These are phyloP conservation scores for Backusella tarrabulga DNA, from an alignment of 192 early-diverging fungal species.

Conservation along the genomic window DNA sequence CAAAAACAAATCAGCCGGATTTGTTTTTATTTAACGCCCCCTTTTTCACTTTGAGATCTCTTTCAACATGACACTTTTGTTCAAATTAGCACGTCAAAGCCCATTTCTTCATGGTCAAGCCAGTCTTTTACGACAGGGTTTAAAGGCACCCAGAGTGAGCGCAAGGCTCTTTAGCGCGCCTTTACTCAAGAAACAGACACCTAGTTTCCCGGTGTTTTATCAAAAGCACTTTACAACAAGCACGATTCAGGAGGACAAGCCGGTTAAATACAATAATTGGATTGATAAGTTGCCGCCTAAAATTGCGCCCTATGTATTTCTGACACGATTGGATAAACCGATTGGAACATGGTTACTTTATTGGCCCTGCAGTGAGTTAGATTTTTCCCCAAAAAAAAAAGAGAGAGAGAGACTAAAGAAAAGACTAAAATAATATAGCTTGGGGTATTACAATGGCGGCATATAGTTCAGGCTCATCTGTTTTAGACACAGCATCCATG, in stretches of 20 bases:
- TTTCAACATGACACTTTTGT: background rate
- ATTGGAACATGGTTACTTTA: slow-evolving; percentile 91
- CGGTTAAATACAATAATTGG: slow-evolving; percentile 40
- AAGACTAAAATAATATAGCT: slow-evolving; percentile 32
- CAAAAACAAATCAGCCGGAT: background rate
- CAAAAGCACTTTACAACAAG: background rate
- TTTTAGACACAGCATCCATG: slow-evolving; percentile 57
- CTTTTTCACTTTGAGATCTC: background rate
- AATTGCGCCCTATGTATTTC: slow-evolving; percentile 67
- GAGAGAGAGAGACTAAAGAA: background rate
- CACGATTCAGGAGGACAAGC: background rate
- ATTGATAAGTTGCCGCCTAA: slow-evolving; percentile 54
- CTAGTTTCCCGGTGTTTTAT: background rate
- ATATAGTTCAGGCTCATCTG: slow-evolving; percentile 51
- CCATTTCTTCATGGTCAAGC: background rate
- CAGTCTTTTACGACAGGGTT: background rate
- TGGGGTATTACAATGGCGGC: slow-evolving; percentile 78
- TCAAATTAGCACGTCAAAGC: background rate
- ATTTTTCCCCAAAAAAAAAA: no score
- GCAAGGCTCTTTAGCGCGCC: background rate
- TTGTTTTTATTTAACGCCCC: background rate
- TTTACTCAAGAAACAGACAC: background rate
- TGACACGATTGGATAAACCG: slow-evolving; percentile 87
- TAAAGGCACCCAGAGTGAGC: background rate
- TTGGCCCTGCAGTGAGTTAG: slow-evolving; percentile 82